A percentile compares a stretch with the other conserved stretches of the same genome.
Evolutionary conservation across 1,284 basidiomycete species (phyloP).

Genomic region (Fistulina hepatica): DNA sequence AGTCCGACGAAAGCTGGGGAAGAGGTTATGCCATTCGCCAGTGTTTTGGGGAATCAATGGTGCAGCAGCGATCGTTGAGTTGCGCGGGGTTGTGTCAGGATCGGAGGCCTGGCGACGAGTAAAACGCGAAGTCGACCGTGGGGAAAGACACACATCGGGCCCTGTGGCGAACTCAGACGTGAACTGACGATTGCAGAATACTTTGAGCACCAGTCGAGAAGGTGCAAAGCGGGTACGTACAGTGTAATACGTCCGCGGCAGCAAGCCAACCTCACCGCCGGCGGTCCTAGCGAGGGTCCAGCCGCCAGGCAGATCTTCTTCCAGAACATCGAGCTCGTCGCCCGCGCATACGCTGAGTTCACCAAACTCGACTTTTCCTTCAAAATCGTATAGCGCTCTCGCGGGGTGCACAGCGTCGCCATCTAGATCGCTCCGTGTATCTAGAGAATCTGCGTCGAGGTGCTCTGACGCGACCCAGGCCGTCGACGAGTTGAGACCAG

Average conservation of each 20-base stretch:
- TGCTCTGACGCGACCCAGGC: constrained; percentile 70
- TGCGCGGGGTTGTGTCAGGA: constrained; percentile 42
- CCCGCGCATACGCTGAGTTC: constrained; percentile 58
- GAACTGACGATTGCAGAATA: constrained; percentile 30
- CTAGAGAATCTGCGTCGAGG: constrained; percentile 30
- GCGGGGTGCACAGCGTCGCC: constrained; percentile 38
- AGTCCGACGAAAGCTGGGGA: constrained; percentile 60
- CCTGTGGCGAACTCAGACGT: constrained; percentile 48
- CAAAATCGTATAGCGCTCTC: constrained; percentile 58
- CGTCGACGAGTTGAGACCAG: constrained; percentile 61
- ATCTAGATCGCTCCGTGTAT: constrained; percentile 15
- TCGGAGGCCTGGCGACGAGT: constrained; percentile 30
- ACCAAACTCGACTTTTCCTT: constrained; percentile 60
- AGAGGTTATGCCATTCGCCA: constrained; percentile 50
- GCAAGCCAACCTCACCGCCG: constrained; percentile 51
- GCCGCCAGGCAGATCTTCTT: constrained; percentile 56
- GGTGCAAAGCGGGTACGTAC: constrained; percentile 29
- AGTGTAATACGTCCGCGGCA: constrained; percentile 64
- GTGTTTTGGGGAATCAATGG: constrained; percentile 61
- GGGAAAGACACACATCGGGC: constrained; percentile 26
- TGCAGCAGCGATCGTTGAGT: constrained; percentile 30
- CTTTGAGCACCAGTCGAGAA: constrained; percentile 1
- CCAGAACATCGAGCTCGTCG: constrained; percentile 53
- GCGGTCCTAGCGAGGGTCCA: constrained; percentile 58
- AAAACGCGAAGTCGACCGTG: constrained; percentile 16